These are phyloP conservation scores for Candida pseudofarinosa DNA, from an alignment of 805 yeast species.

Conservation along the genomic window DNA sequence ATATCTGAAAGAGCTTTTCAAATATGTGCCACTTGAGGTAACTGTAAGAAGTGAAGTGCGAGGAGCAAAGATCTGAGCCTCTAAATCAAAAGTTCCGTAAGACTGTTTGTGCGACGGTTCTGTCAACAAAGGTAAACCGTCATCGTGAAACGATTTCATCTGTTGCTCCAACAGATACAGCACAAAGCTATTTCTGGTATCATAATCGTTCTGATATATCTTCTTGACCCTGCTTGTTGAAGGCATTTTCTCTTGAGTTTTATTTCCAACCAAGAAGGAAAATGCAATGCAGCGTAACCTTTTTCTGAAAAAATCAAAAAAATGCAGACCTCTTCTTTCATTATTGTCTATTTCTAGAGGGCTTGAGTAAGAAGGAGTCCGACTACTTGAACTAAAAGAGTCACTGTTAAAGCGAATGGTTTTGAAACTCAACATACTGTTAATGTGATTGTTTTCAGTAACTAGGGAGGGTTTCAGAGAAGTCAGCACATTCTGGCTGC, in stretches of 20 bases:
- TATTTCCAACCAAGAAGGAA: not conserved
- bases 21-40: not conserved
- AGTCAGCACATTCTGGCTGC: not conserved
- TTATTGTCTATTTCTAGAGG: not conserved
- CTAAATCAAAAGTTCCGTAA: conserved; percentile 1
- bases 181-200: not conserved
- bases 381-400: not conserved
- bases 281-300: not conserved
- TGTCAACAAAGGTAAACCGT: not conserved
- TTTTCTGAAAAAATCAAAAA: not conserved
- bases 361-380: not conserved
- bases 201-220: not conserved
- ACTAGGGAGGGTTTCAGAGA: not conserved
- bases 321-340: not conserved
- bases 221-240: not conserved
- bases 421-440: not conserved
- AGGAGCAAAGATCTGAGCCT: not conserved
- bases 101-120: not conserved
- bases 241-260: not conserved
- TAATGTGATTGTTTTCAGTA: not conserved
- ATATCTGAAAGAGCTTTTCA: conserved; percentile 6
- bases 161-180: not conserved
- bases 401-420: not conserved
- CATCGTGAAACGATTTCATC: not conserved
- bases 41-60: not conserved